phyloP scores from a whole-genome alignment of 2,329 filamentous ascomycete genomes.

The Didymella arachidicola region DNA sequence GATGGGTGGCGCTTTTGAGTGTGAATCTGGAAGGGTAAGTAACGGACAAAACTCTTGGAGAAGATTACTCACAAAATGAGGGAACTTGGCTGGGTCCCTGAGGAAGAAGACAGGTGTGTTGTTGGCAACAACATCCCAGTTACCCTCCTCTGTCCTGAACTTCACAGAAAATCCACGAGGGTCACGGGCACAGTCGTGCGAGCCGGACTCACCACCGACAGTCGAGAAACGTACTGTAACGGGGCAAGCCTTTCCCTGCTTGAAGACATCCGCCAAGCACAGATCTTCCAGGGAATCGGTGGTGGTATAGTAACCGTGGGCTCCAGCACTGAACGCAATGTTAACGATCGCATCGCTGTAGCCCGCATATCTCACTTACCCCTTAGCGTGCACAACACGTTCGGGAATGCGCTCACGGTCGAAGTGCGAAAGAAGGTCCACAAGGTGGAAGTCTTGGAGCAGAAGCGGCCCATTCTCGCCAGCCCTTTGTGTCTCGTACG shows the following conservation, averaged over 20 bases:
- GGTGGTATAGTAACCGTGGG: conserved; percentile 58
- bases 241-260: conserved; percentile 73
- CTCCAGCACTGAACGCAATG: conserved; percentile 47
- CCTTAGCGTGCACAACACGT: conserved; percentile 51
- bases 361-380: background rate
- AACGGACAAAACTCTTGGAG: background rate
- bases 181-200: conserved; percentile 74
- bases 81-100: conserved; percentile 73
- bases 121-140: conserved; percentile 76
- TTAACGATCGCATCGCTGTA: background rate
- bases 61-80: conserved; percentile 14
- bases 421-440: conserved; percentile 60
- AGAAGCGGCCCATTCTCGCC: conserved; percentile 67
- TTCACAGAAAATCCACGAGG: conserved; percentile 77
- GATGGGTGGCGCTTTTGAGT: conserved; percentile 77
- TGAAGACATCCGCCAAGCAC: conserved; percentile 57
- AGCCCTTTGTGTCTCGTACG: conserved; percentile 64
- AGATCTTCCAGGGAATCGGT: conserved; percentile 58
- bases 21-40: conserved; percentile 62
- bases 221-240: conserved; percentile 75
- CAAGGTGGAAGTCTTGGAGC: conserved; percentile 60
- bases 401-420: conserved; percentile 61
- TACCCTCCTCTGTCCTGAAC: conserved; percentile 77
- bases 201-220: conserved; percentile 76
- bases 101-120: conserved; percentile 80